Percentiles rank a stretch among this genome's conserved stretches.
phyloP scores from a whole-genome alignment of 768 basidiomycete genomes.

The Podaxis pistillaris region DNA sequence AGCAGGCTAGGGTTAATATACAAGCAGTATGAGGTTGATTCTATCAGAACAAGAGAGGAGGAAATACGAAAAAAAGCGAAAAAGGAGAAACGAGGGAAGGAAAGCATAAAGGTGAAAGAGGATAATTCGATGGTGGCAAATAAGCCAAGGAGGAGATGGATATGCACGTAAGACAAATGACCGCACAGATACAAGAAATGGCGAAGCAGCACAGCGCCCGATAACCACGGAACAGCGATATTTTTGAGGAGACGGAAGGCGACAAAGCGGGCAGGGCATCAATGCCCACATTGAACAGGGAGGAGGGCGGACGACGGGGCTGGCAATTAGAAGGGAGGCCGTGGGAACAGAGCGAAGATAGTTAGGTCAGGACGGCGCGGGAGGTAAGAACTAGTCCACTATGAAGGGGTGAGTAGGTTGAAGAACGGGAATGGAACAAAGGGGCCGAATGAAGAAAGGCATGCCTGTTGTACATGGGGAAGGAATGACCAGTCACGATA shows the following conservation, averaged over 20 bases:
- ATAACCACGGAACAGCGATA: constrained; percentile 3
- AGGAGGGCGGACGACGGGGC: background rate
- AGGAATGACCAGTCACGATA: constrained; percentile 7
- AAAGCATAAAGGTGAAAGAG: constrained; percentile 9
- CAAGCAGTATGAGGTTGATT: constrained; percentile 7
- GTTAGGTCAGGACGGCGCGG: background rate
- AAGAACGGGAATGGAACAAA: background rate
- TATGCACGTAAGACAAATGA: constrained; percentile 12
- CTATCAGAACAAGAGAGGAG: constrained; percentile 7
- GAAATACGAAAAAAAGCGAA: constrained; percentile 1
- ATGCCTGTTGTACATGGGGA: constrained; percentile 6
- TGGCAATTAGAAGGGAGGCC: background rate
- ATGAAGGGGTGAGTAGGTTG: background rate
- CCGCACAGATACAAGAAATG: constrained; percentile 15
- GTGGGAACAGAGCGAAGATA: background rate
- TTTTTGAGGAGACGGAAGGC: constrained; percentile 2
- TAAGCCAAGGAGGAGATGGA: background rate
- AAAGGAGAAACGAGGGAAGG: constrained; percentile 13
- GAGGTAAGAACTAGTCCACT: background rate
- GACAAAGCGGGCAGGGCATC: background rate
- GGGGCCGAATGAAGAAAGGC: constrained; percentile 2
- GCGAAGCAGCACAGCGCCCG: background rate
- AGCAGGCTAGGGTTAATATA: constrained; percentile 9
- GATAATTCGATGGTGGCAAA: background rate
- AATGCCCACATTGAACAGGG: background rate